Base-by-base conservation (phyloP, 345 rosid genomes). In the Psidium friedrichsthalianum region DNA sequence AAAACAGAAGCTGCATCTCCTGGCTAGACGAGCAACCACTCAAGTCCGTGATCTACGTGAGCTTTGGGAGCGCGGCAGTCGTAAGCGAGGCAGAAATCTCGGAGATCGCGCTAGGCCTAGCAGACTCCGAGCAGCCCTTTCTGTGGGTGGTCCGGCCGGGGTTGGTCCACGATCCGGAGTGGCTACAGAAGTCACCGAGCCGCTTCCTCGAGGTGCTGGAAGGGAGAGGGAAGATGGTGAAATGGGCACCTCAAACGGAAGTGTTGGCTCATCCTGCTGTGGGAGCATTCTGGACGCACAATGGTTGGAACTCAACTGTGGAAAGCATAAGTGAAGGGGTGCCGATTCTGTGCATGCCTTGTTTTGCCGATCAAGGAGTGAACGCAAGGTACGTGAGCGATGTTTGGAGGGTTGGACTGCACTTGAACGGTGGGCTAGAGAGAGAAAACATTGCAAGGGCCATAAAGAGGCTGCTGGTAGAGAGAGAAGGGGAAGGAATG, bases 251-350 rank as follows among this genome's bases (percentile, higher is more conserved):
- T 6, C 98, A 96, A 36, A 74, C 88, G 47, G 91, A 91, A 44
- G 94, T 93, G 18, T 87, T 96, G 53, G 89, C 85, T 1, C 98
- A 96, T 83, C 89, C 88, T 11, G 87, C 98, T 6, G 84, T 86
- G 21, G 97, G 94, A 16, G 94, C 83, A 7, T 94, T 95, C 82
- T 89, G 95, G 92, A 94, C 95, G 0, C 98, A 93, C 40, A 64
- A 87, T 47, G 97, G 96, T 6, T 95, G 95, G 96, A 96, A 96
- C 85, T 95, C 96, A 1, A 90, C 93, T 5, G 14, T 91, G 88
- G 98, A 96, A 82, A 92, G 93, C 82, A 85, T 95, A 84, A 89
- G 91, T 56, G 94, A 92, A 80, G 93, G 94, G 20, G 94, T 92
- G 51, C 95, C 97, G 1, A 90, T 95, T 98, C 90, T 96, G 58